Evolutionary conservation across 768 basidiomycete genomes (phyloP), one percentile per base, ranked within the genome.

Genomic region (Suillus sp.): DNA sequence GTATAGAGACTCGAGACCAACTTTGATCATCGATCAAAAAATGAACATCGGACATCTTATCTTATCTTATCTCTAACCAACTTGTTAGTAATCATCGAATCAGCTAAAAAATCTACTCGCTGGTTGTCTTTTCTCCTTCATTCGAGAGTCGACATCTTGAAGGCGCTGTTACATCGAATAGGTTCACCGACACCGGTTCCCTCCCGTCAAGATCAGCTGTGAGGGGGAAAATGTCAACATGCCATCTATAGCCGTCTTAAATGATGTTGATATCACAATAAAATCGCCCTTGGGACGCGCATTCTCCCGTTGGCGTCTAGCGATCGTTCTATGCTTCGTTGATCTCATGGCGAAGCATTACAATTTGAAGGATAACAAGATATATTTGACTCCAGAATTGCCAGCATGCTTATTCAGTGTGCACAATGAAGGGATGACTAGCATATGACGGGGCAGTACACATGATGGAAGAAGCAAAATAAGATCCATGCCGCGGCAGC

Each of bases 1-100:
- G 65, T 35, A 42, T 25, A 38, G 18, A 42, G 32, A 47, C 40
- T 42, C 27, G 35, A 51, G 27, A 20, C 27, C 9, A 20, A 51
- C 18, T 51, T 51, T 51, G 34, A 25, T 22, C 11, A 25, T 60
- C 50, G 18, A 42, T 51, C 59, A 37, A 51, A 53, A 65, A 66
- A 67, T 40, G 59, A 22, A 20, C 47, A 2, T 27, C 13, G 16
- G 42, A n/a, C 11, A 35, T 35, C 55, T 42, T 45, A 38, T 63
- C 61, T 54, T 20, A 43, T 59, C 66, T 66, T 71, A 72, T 48
- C 47, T 34, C 32, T 32, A 32, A 32, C 4, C 4, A 32, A 32
- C 32, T 34, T 11, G 10, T 35, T 35, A 35, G 35, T 3, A 35
- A 35, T 35, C 11, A 35, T 35, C 35, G 9, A 35, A 35, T n/a